Percentiles rank a stretch among this genome's conserved stretches.
Evolutionary conservation across 1,284 basidiomycete genomes (phyloP).

Genomic region (Moniliophthora roreri): DNA sequence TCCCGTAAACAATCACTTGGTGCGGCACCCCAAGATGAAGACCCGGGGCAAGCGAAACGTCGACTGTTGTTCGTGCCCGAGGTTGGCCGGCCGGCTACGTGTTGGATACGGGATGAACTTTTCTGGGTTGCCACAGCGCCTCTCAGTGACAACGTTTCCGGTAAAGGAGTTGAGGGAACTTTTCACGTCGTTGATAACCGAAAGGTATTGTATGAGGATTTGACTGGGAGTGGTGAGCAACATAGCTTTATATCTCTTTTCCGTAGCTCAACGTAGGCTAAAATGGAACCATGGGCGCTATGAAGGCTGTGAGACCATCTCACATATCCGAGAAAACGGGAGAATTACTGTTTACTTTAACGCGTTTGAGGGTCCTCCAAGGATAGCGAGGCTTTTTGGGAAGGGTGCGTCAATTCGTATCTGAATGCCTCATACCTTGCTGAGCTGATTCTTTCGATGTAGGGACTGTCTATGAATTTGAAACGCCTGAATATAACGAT

Average conservation of each 20-base stretch:
- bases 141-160: slow-evolving; percentile 52
- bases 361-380: slow-evolving; percentile 51
- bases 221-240: slow-evolving; percentile 50
- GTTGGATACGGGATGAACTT: too few relatives aligned
- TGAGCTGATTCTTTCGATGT: background rate
- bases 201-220: slow-evolving; percentile 57
- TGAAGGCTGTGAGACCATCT: slow-evolving; percentile 60
- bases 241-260: background rate
- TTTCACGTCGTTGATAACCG: slow-evolving; percentile 47
- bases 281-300: too few relatives aligned
- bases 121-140: slow-evolving; percentile 63
- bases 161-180: slow-evolving; percentile 48
- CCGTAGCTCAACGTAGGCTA: too few relatives aligned
- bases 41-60: too few relatives aligned
- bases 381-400: slow-evolving; percentile 54
- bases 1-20: too few relatives aligned
- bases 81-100: too few relatives aligned
- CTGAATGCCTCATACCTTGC: background rate
- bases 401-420: slow-evolving; percentile 36
- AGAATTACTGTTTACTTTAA: slow-evolving; percentile 57
- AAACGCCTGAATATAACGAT: slow-evolving; percentile 46
- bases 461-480: slow-evolving; percentile 47
- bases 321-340: slow-evolving; percentile 57
- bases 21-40: too few relatives aligned
- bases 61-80: too few relatives aligned